phyloP scores from a whole-genome alignment of 345 rosid species.

The Syzygium aqueum region DNA sequence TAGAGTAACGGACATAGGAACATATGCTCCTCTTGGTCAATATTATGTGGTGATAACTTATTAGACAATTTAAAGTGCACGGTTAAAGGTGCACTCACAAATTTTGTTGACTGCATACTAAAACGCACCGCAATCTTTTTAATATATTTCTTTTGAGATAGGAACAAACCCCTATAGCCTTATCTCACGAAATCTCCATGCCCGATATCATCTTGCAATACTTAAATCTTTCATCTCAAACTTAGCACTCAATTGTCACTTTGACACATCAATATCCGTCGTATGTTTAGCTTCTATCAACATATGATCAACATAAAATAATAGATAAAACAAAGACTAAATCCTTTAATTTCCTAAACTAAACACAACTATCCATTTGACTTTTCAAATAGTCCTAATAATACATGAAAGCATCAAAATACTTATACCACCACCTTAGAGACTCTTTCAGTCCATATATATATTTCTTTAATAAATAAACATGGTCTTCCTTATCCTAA shows the following conservation, averaged over 20 bases:
- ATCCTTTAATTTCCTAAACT: neutral
- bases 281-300: neutral
- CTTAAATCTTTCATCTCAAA: no score
- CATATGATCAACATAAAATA: neutral
- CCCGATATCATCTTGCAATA: neutral
- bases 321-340: neutral
- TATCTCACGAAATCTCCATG: neutral
- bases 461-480: no score
- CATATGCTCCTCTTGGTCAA: neutral
- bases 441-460: neutral
- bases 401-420: neutral
- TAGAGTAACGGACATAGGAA: no score
- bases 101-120: neutral
- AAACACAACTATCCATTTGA: neutral
- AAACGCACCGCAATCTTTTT: neutral
- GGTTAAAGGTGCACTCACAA: neutral
- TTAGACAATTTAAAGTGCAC: neutral
- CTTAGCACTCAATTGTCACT: neutral
- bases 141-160: neutral
- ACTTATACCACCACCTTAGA: neutral
- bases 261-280: neutral
- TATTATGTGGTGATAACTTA: neutral
- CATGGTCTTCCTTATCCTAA: neutral
- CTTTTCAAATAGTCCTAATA: no score
- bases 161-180: neutral